A percentile compares a stretch with the other conserved stretches of the same genome.
These are phyloP conservation scores for Fagus sylvatica DNA, from an alignment of 306 rosid genomes.

Conservation along the genomic window DNA sequence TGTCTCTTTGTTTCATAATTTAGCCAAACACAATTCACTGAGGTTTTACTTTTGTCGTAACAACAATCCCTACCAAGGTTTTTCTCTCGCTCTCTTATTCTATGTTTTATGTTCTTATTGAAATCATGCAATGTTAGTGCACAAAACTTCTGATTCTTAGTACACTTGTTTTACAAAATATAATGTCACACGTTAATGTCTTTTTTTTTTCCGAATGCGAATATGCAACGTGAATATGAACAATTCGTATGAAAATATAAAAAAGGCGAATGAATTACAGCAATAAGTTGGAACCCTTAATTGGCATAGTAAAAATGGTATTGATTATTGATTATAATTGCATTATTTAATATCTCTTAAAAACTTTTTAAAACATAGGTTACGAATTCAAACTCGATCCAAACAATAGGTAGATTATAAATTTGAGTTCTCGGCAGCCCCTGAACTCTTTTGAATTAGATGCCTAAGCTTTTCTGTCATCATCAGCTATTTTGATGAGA, in stretches of 20 bases:
- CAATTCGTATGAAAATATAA: not conserved
- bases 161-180: not conserved
- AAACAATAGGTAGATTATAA: too few species aligned
- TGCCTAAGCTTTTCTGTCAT: too few species aligned
- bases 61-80: not conserved
- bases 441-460: too few species aligned
- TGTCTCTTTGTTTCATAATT: too few species aligned
- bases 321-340: not conserved
- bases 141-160: not conserved
- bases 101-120: not conserved
- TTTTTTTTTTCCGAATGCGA: not conserved
- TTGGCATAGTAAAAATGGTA: not conserved
- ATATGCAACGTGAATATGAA: not conserved
- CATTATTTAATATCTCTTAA: too few species aligned
- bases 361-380: too few species aligned
- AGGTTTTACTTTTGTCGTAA: not conserved
- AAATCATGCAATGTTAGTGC: too few species aligned
- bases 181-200: not conserved
- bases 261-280: too few species aligned
- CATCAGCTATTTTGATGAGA: too few species aligned
- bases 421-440: too few species aligned
- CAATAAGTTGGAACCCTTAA: not conserved
- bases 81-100: not conserved
- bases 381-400: too few species aligned
- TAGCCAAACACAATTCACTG: too few species aligned